A percentile compares a stretch with the other conserved stretches of the same genome.
Conservation (phyloP, 2,329 filamentous ascomycete genomes). For the Alternaria tenuissima region DNA sequence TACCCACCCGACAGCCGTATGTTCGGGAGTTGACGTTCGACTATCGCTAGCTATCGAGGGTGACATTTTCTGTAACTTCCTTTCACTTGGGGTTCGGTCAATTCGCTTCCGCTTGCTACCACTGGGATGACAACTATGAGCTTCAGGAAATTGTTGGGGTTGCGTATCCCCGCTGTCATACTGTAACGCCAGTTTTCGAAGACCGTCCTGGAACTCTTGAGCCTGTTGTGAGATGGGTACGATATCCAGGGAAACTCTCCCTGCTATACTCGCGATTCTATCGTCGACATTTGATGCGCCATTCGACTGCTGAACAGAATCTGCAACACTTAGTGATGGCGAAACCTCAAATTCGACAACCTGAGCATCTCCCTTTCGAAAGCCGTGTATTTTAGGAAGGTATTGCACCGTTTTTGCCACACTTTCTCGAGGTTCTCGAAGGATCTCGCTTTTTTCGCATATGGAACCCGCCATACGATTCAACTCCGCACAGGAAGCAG, state of each 20-base stretch:
- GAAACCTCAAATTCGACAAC: too few relatives aligned
- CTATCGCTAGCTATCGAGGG: background rate
- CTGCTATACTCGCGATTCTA: background rate
- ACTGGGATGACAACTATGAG: background rate
- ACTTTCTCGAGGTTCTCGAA: too few relatives aligned
- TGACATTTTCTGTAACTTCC: background rate
- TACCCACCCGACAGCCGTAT: background rate
- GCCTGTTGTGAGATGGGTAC: background rate
- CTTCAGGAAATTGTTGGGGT: background rate
- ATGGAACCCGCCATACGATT: too few relatives aligned
- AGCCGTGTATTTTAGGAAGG: too few relatives aligned
- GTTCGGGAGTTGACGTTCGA: background rate
- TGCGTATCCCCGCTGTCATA: background rate
- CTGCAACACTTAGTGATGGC: too few relatives aligned
- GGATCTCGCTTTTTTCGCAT: too few relatives aligned
- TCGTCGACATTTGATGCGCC: too few relatives aligned
- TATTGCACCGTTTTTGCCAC: too few relatives aligned
- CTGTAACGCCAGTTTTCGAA: background rate
- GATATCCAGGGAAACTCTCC: fast-evolving
- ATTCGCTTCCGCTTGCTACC: background rate
- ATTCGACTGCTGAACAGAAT: too few relatives aligned
- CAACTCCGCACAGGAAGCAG: too few relatives aligned
- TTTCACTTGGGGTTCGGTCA: background rate
- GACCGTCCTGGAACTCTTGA: background rate
- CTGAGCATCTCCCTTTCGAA: too few relatives aligned